Conservation (phyloP, 208 protist genomes). For the Angomonas deanei region DNA sequence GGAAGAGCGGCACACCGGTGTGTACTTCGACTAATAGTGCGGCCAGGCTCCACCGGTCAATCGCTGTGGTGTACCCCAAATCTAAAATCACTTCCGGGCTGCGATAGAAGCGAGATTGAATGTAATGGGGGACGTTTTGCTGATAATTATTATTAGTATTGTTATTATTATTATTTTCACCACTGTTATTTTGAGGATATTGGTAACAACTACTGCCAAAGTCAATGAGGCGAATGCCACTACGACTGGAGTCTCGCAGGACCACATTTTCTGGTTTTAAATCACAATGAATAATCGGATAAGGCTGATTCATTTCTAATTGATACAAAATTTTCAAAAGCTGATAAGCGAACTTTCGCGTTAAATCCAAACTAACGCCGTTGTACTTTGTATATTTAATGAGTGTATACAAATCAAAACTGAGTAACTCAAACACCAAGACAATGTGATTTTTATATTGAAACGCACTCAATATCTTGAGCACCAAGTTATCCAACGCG, state of each 20-base stretch:
- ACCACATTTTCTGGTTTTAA: conserved; percentile 97
- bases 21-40: conserved; percentile 98
- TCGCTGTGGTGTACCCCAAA: conserved; percentile 89
- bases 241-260: conserved; percentile 81
- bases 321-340: conserved; percentile 87
- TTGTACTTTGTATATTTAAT: conserved; percentile 89
- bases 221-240: conserved; percentile 95
- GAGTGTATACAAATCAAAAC: conserved; percentile 96
- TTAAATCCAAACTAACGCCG: conserved; percentile 79
- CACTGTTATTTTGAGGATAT: conserved; percentile 1
- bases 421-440: conserved; percentile 96
- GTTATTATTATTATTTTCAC: conserved; percentile 7
- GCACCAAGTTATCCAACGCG: conserved; percentile 65
- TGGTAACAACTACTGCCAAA: conserved; percentile 97
- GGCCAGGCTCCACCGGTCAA: conserved; percentile 98
- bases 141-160: conserved; percentile 4
- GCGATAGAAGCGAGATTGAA: conserved; percentile 98
- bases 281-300: conserved; percentile 97
- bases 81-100: conserved; percentile 96
- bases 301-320: conserved; percentile 77
- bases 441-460: conserved; percentile 94
- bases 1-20: conserved; percentile 96
- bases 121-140: conserved; percentile 24
- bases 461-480: conserved; percentile 84
- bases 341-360: conserved; percentile 94